phyloP scores from a whole-genome alignment of 352 stramenopile species.

The Pythium brachiatum region DNA sequence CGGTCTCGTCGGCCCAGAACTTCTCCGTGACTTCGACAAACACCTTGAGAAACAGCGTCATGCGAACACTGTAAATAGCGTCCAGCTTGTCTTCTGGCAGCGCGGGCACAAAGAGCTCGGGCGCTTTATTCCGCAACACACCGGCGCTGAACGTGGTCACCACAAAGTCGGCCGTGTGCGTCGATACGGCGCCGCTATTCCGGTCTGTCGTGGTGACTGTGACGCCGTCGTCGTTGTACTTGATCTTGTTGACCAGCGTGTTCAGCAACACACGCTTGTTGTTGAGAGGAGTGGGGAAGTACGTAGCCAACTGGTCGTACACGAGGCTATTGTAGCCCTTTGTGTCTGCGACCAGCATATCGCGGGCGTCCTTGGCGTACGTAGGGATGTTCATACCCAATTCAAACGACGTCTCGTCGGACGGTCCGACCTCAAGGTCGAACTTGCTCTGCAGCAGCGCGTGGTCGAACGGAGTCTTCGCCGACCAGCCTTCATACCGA shows the following conservation, averaged over 20 bases:
- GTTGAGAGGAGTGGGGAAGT: constrained; percentile 6
- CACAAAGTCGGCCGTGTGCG: constrained; percentile 1
- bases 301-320: constrained; percentile 5
- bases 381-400: constrained; percentile 7
- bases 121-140: background rate
- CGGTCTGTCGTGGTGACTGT: background rate
- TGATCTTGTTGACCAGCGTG: constrained; percentile 9
- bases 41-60: constrained; percentile 10
- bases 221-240: background rate
- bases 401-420: constrained; percentile 8
- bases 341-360: constrained; percentile 1
- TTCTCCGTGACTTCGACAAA: constrained; percentile 2
- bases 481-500: constrained; percentile 8
- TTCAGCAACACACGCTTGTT: constrained; percentile 13
- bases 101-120: background rate
- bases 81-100: constrained; percentile 7
- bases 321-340: constrained; percentile 5
- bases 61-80: constrained; percentile 2
- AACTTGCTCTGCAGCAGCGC: constrained; percentile 5
- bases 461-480: constrained; percentile 6
- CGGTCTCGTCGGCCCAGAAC: constrained; percentile 4
- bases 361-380: constrained; percentile 8
- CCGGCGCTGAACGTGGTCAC: constrained; percentile 7
- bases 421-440: background rate
- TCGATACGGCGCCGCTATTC: background rate